Base-by-base conservation (phyloP, 2,329 filamentous ascomycete genomes). In the Triangularia setosa region DNA sequence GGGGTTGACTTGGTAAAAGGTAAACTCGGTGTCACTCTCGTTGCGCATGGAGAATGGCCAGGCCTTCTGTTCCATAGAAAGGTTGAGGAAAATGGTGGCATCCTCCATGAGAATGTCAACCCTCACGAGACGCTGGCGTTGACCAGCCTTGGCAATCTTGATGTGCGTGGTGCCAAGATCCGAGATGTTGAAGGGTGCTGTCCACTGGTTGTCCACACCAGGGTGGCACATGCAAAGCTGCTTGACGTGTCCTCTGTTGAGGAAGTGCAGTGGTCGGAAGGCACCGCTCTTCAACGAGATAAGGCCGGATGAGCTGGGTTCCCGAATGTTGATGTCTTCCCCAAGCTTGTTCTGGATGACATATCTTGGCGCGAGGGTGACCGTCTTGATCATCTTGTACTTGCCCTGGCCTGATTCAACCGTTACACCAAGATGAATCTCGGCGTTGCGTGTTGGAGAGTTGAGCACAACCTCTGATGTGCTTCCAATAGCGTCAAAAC, bases 1-100 rank as follows among this genome's bases (percentile, higher is more conserved):
- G 4, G 95, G 95, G 72, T 98, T 90, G 18, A 92, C 91, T 76
- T 99, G 95, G 81, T 90, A 97, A 79, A 99, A 99, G 58, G 94
- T 90, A 76, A 98, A 98, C 74, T 98, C 95, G 24, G 90, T 90
- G 72, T 98, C 94, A 73, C 94, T 98, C 79, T 98, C 95, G 73
- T 99, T 99, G 69, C 95, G 90, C 89, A 99, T 97, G 0, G 93
- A 97, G 79, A 95, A 99, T 0, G 95, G 95, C 95, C 95, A 99
- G 74, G 96, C 92, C 76, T 95, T 96, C 5, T 87, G 93, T 79
- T 99, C 95, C 69, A 94, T 82, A 73, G 88, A 95, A 64, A 99
- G 84, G 72, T 97, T 92, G 33, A 98, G 77, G 81, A 98, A 99
- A 48, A 99, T 90, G 1, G 94, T 98, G 0, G 94, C 92, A 67